Evolutionary conservation across 306 rosid species (phyloP).

Genomic region (Cucumis hystrix): DNA sequence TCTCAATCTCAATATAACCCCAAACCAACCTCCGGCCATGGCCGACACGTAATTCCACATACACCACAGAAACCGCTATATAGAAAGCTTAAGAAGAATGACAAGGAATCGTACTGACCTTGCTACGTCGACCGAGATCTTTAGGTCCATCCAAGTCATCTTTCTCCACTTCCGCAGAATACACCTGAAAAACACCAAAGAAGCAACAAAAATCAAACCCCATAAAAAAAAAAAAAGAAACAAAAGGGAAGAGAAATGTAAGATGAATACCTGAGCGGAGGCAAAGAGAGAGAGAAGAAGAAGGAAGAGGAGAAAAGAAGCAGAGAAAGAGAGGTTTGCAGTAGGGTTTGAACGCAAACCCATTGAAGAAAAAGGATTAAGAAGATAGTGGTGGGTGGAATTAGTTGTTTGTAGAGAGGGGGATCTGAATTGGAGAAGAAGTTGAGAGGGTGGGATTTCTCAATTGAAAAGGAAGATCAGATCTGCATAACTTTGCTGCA

Average conservation of each 20-base stretch:
- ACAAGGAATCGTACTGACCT: slow-evolving; percentile 21
- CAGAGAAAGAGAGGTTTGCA: background rate
- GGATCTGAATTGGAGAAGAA: slow-evolving; percentile 1
- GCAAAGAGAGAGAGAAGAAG: slow-evolving; percentile 4
- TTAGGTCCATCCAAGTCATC: slow-evolving; percentile 32
- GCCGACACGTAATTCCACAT: background rate
- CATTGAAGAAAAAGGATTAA: background rate
- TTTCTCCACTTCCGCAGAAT: slow-evolving; percentile 20
- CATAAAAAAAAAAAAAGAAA: background rate
- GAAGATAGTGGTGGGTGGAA: background rate
- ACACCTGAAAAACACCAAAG: slow-evolving; percentile 31
- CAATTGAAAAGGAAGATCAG: background rate
- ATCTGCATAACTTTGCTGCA: background rate
- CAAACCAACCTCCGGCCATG: background rate
- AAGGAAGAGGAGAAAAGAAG: background rate
- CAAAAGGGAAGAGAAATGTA: background rate
- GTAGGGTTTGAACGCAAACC: slow-evolving; percentile 9
- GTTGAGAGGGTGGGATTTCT: background rate
- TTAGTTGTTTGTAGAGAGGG: background rate
- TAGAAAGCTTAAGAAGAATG: background rate
- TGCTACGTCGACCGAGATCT: slow-evolving; percentile 86
- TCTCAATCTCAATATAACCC: background rate
- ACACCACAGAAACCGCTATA: background rate
- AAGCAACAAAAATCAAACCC: background rate
- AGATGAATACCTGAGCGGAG: slow-evolving; percentile 20